These are phyloP conservation scores for Orbilia javanica DNA, from an alignment of 2,329 filamentous ascomycete species.

Conservation along the genomic window DNA sequence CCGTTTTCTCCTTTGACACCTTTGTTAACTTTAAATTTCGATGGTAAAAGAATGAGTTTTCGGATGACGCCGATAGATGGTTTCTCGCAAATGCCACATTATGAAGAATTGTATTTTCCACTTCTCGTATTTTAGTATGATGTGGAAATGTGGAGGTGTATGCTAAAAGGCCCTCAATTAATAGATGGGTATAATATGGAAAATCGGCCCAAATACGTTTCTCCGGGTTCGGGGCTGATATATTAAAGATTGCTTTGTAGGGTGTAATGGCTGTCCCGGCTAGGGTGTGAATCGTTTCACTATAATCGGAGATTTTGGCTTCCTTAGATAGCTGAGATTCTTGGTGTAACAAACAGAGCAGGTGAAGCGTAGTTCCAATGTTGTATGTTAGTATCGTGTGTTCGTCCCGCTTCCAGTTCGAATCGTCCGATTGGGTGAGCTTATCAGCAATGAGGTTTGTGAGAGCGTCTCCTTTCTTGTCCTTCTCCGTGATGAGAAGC, in stretches of 20 bases:
- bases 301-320: slow-evolving; percentile 14
- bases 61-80: slow-evolving; percentile 25
- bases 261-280: slow-evolving; percentile 39
- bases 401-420: slow-evolving; percentile 47
- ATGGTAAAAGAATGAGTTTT: slow-evolving; percentile 42
- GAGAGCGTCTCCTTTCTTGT: slow-evolving; percentile 47
- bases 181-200: slow-evolving; percentile 52
- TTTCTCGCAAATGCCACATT: slow-evolving; percentile 37
- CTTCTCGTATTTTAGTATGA: slow-evolving; percentile 41
- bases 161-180: slow-evolving; percentile 40
- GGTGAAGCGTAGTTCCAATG: slow-evolving; percentile 49
- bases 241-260: slow-evolving; percentile 54
- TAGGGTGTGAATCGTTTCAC: slow-evolving; percentile 43
- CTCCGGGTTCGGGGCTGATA: slow-evolving; percentile 41
- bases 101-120: slow-evolving; percentile 50
- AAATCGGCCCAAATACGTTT: slow-evolving; percentile 48
- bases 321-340: slow-evolving; percentile 21
- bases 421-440: slow-evolving; percentile 44
- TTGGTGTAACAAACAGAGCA: slow-evolving; percentile 44
- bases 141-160: slow-evolving; percentile 50
- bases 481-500: slow-evolving; percentile 42
- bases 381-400: slow-evolving; percentile 51
- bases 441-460: slow-evolving; percentile 53
- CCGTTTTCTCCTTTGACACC: slow-evolving; percentile 40
- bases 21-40: slow-evolving; percentile 39